Evolutionary conservation across 371 early-diverging fungal genomes (phyloP).

Genomic region (Haplosporangium sp.): DNA sequence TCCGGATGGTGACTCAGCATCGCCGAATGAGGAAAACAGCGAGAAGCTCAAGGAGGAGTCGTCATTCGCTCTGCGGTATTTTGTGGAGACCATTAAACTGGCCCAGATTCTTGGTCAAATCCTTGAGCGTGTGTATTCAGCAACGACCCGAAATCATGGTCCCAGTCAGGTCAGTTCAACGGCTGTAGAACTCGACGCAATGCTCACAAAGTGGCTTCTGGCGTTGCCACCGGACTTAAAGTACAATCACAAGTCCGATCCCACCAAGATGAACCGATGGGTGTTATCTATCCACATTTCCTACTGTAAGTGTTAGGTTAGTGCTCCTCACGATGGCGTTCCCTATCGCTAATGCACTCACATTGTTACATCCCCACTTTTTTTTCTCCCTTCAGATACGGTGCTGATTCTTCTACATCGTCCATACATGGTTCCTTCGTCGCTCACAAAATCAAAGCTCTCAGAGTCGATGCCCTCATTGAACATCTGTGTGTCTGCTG

Average conservation of each 20-base stretch:
- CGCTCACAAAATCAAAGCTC: constrained; percentile 41
- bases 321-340: not conserved
- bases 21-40: constrained; percentile 14
- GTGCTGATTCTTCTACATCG: constrained; percentile 67
- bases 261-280: constrained; percentile 28
- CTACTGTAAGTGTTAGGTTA: constrained; percentile 32
- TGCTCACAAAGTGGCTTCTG: constrained; percentile 49
- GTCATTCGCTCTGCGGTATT: constrained; percentile 28
- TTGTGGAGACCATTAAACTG: constrained; percentile 49
- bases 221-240: constrained; percentile 34
- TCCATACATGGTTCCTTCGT: constrained; percentile 61
- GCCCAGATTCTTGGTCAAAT: constrained; percentile 45
- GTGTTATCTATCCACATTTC: constrained; percentile 47
- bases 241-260: constrained; percentile 31
- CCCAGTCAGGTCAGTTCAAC: constrained; percentile 38
- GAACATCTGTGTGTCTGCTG: constrained; percentile 52
- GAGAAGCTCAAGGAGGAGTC: constrained; percentile 30
- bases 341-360: no score
- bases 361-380: not conserved
- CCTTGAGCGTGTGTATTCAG: constrained; percentile 39
- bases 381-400: constrained; percentile 44
- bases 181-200: constrained; percentile 41
- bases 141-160: constrained; percentile 36
- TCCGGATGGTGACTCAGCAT: constrained; percentile 16
- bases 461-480: constrained; percentile 52